Conservation (phyloP, 441 rosid species). For the Gossypium schwendimanii region DNA sequence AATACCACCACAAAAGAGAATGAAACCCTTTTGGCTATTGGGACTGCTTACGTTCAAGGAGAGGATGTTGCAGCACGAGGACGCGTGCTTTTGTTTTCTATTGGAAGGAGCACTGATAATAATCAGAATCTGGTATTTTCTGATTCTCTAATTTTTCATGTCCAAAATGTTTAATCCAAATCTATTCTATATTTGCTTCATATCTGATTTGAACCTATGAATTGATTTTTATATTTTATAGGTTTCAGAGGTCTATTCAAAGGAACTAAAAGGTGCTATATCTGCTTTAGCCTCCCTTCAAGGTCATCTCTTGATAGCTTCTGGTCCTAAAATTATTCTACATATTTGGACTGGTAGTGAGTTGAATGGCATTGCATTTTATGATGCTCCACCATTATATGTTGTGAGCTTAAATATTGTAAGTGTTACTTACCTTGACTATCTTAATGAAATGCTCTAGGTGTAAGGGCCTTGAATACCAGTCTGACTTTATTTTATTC, state of each 20-base stretch:
- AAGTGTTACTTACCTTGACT: slow-evolving; percentile 27
- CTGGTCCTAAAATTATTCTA: slow-evolving; percentile 95
- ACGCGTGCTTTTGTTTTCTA: slow-evolving; percentile 78
- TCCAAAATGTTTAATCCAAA: slow-evolving; percentile 6
- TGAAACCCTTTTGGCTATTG: slow-evolving; percentile 83
- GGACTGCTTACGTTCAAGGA: slow-evolving; percentile 97
- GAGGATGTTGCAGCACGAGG: slow-evolving; percentile 99
- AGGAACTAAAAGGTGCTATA: slow-evolving; percentile 94
- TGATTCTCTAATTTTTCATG: slow-evolving; percentile 2
- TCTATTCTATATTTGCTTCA: not conserved
- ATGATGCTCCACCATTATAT: slow-evolving; percentile 87
- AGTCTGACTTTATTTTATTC: slow-evolving; percentile 1
- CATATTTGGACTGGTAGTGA: slow-evolving; percentile 94
- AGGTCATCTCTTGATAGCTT: slow-evolving; percentile 90
- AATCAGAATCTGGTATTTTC: slow-evolving; percentile 60
- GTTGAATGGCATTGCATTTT: slow-evolving; percentile 85
- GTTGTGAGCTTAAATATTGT: slow-evolving; percentile 97
- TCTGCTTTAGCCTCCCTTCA: slow-evolving; percentile 98
- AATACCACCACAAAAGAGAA: slow-evolving; percentile 76
- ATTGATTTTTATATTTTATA: slow-evolving; percentile 15
- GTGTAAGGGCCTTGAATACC: not conserved
- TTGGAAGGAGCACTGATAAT: slow-evolving; percentile 57
- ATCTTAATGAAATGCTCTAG: slow-evolving; percentile 4
- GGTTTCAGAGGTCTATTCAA: slow-evolving; percentile 96
- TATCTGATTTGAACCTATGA: not conserved